Base-by-base conservation (phyloP, 2,329 filamentous ascomycete species). In the Exophiala xenobiotica region DNA sequence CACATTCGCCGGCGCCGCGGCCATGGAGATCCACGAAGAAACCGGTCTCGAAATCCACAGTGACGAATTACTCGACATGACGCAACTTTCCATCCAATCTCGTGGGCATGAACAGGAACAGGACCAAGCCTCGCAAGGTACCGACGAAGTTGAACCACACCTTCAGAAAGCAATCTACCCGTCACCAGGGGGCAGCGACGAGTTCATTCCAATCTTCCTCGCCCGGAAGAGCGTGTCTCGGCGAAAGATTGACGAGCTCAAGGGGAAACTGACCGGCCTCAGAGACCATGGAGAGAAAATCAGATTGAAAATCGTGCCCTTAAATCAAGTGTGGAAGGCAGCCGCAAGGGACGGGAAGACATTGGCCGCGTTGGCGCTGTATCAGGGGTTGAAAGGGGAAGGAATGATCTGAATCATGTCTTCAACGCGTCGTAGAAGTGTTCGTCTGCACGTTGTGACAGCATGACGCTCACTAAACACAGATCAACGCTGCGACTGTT, bases 21-120 rank as follows among this genome's bases (percentile, higher is more conserved):
- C 78, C 2, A 74, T 76, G 43, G 80, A 83, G 56, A 79, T 83
- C 27, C 59, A 74, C 23, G 79, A 83, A 62, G 80, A 83, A 62
- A 80, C 78, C 0, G 75, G 76, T 0, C 64, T 83, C n/a, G 66
- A 66, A 9, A 75, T 83, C 43, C 64, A 70, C 2, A 68, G 74
- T 35, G 62, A 66, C 5, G 76, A 82, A 24, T 65, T 83, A 1
- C 62, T 79, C 33, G 74, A 82, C 61, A 71, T 83, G 71, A 80
- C 79, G 0, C 65, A 74, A 4, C 67, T 81, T 3, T 74, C 78
- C 1, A 14, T 35, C 12, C 5, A 35, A 3, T 14, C 11, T 3
- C 5, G 4, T 14, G 8, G n/a, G 3, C 6, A 14, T 3, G 9
- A 56, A 78, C 3, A 56, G 67, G 12, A 16, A n/a, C 4, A 11